These are phyloP conservation scores for Linnemannia elongata DNA, from an alignment of 192 early-diverging fungal genomes.

Conservation along the genomic window DNA sequence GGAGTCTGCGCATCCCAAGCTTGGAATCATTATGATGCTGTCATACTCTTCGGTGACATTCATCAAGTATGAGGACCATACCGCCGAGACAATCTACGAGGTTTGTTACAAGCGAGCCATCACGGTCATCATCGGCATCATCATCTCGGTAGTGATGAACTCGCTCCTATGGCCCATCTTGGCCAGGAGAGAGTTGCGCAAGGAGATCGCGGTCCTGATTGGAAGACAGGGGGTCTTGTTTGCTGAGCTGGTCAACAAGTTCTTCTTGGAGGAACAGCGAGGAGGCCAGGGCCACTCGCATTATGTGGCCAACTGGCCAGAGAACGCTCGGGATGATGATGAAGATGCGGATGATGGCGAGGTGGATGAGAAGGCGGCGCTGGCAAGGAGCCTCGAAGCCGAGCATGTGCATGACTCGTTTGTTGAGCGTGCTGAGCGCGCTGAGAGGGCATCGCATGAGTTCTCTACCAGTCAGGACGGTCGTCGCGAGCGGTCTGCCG, in stretches of 20 bases:
- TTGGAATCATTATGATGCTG: conserved; percentile 45
- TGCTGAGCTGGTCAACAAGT: conserved; percentile 75
- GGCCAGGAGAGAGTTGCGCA: conserved; percentile 77
- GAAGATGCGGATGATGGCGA: conserved; percentile 8
- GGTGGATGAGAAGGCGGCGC: neutral
- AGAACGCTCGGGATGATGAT: neutral
- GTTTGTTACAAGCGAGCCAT: conserved; percentile 42
- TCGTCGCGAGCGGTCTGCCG: neutral
- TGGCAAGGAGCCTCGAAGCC: neutral
- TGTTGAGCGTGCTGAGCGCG: conserved; percentile 25
- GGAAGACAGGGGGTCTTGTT: conserved; percentile 72
- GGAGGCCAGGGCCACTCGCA: neutral
- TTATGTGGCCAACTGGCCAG: neutral
- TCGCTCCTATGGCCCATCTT: conserved; percentile 68
- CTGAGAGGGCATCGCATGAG: neutral
- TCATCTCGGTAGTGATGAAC: conserved; percentile 42
- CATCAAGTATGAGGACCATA: conserved; percentile 26
- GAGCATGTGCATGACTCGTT: conserved; percentile 28
- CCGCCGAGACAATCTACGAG: conserved; percentile 36
- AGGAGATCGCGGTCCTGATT: conserved; percentile 60
- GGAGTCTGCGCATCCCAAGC: conserved; percentile 35
- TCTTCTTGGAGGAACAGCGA: conserved; percentile 58
- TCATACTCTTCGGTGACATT: conserved; percentile 45
- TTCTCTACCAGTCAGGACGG: neutral
- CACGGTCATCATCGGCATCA: conserved; percentile 49